phyloP scores from a whole-genome alignment of 2,329 filamentous ascomycete species.

The Monosporascus sp. region DNA sequence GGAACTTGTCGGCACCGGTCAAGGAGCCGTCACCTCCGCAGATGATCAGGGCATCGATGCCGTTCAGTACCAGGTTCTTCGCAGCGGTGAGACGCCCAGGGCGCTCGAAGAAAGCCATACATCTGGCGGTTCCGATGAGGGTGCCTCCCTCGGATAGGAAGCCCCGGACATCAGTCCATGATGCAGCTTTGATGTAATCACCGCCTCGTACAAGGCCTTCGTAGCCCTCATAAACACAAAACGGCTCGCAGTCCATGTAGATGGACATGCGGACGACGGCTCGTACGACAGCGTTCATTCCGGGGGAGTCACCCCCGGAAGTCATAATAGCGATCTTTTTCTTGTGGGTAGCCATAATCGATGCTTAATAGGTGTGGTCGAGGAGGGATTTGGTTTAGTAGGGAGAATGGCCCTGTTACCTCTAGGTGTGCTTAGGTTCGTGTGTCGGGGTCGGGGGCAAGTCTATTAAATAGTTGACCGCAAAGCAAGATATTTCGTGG shows the following conservation, averaged over 20 bases:
- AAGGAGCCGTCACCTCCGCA: slow-evolving; percentile 95
- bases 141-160: slow-evolving; percentile 93
- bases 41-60: slow-evolving; percentile 93
- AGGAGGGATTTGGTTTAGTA: neutral
- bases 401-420: neutral
- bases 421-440: neutral
- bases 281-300: slow-evolving; percentile 89
- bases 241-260: slow-evolving; percentile 74
- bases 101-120: slow-evolving; percentile 87
- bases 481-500: no score
- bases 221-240: slow-evolving; percentile 87
- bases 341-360: slow-evolving; percentile 39
- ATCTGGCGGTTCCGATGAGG: slow-evolving; percentile 89
- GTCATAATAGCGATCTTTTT: slow-evolving; percentile 87
- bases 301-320: slow-evolving; percentile 87
- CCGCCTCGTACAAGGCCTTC: slow-evolving; percentile 89
- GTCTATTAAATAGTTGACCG: no score
- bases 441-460: neutral
- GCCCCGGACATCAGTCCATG: slow-evolving; percentile 90
- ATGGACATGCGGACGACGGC: slow-evolving; percentile 90
- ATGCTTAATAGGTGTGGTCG: neutral
- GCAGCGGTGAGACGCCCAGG: slow-evolving; percentile 77
- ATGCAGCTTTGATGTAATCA: slow-evolving; percentile 79
- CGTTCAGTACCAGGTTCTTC: slow-evolving; percentile 88
- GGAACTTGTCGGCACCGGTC: slow-evolving; percentile 91